Conservation (phyloP, 345 rosid genomes). For the Salix exigua region DNA sequence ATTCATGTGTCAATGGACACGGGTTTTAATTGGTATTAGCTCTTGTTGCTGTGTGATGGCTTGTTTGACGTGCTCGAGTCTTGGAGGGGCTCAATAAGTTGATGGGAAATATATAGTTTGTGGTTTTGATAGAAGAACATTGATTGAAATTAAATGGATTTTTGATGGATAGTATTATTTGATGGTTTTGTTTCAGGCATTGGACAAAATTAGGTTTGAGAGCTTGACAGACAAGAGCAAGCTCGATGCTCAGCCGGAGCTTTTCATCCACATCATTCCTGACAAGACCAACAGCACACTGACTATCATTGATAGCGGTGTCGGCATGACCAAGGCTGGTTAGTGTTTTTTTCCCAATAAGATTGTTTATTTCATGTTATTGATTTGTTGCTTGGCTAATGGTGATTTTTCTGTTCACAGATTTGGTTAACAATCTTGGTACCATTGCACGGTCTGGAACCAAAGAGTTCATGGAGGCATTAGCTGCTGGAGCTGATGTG, state of each 20-base stretch:
- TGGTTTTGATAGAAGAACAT: background rate
- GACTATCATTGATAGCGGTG: conserved; percentile 70
- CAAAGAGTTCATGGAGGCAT: conserved; percentile 85
- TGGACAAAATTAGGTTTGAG: conserved; percentile 87
- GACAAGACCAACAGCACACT: conserved; percentile 64
- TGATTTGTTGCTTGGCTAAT: background rate
- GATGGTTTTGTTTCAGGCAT: conserved; percentile 39
- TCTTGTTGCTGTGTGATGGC: too few species aligned
- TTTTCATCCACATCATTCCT: conserved; percentile 75
- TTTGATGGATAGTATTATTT: background rate
- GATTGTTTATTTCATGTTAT: background rate
- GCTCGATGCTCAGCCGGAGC: conserved; percentile 78
- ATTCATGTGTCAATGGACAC: too few species aligned
- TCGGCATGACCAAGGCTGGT: conserved; percentile 95
- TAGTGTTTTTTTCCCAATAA: background rate
- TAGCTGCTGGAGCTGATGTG: conserved; percentile 86
- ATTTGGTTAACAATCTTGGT: conserved; percentile 86
- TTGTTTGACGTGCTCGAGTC: too few species aligned
- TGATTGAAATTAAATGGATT: too few species aligned
- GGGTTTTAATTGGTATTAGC: too few species aligned
- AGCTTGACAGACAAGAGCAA: conserved; percentile 86
- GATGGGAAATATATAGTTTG: background rate
- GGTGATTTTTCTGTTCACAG: conserved; percentile 20
- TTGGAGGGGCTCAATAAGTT: too few species aligned
- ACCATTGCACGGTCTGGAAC: conserved; percentile 89